Conservation (phyloP, 176 grass and related monocot genomes). For the Avena eriantha region DNA sequence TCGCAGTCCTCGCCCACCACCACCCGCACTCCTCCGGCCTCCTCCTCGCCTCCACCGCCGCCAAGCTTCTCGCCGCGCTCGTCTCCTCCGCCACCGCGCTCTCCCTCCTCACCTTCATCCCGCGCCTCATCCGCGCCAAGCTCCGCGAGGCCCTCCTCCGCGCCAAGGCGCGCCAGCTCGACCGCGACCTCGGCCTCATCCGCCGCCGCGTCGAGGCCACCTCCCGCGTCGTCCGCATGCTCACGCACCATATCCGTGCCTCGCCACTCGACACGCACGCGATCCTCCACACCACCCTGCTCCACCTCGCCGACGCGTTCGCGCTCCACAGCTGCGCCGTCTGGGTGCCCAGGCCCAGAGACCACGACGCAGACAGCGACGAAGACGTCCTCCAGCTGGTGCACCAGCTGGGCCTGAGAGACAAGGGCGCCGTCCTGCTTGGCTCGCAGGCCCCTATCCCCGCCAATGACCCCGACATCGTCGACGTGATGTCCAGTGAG, state of each 20-base stretch:
- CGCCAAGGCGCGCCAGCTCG: slow-evolving; percentile 25
- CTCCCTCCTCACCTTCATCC: slow-evolving; percentile 32
- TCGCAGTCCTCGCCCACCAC: slow-evolving; percentile 20
- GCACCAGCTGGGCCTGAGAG: slow-evolving; percentile 40
- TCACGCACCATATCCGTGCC: slow-evolving; percentile 52
- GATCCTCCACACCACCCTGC: slow-evolving; percentile 64
- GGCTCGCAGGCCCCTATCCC: background rate
- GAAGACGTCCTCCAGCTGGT: slow-evolving; percentile 44
- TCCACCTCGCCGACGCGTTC: slow-evolving; percentile 67
- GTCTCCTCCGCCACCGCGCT: slow-evolving; percentile 26
- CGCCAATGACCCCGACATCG: slow-evolving; percentile 58
- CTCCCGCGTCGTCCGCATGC: slow-evolving; percentile 44
- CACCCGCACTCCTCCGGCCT: slow-evolving; percentile 27
- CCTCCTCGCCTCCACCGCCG: slow-evolving; percentile 34
- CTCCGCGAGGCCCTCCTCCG: slow-evolving; percentile 27
- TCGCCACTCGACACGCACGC: slow-evolving; percentile 51
- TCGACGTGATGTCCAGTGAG: slow-evolving; percentile 41
- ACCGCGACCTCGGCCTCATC: slow-evolving; percentile 21
- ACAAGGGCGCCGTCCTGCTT: background rate
- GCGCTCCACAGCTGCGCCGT: slow-evolving; percentile 59
- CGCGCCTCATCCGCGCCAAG: slow-evolving; percentile 29
- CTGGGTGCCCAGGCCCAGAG: slow-evolving; percentile 56
- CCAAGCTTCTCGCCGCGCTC: slow-evolving; percentile 27
- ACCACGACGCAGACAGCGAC: background rate
- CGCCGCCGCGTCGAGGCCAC: slow-evolving; percentile 32